Evolutionary conservation across 2,329 filamentous ascomycete species (phyloP).

Genomic region (Pseudogymnoascus sp.): DNA sequence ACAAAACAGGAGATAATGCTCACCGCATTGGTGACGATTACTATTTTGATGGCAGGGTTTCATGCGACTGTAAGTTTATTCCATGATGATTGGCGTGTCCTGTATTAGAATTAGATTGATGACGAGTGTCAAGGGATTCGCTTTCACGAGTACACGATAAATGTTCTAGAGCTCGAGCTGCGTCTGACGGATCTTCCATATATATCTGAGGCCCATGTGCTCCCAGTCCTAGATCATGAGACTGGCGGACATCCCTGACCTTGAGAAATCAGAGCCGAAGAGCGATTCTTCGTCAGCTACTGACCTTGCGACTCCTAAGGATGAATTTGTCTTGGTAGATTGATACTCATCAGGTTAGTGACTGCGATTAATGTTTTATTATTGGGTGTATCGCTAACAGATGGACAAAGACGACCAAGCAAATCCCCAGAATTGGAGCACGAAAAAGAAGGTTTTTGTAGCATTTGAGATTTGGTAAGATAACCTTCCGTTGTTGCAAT

Average conservation of each 20-base stretch:
- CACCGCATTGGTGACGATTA: too few species aligned
- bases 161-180: too few species aligned
- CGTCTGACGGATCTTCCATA: too few species aligned
- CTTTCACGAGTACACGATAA: too few species aligned
- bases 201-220: too few species aligned
- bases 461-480: conserved; percentile 20
- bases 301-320: conserved; percentile 22
- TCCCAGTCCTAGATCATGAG: too few species aligned
- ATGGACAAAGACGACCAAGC: conserved; percentile 19
- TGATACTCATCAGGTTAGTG: conserved; percentile 10
- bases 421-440: conserved; percentile 26
- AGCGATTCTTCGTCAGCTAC: neutral
- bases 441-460: conserved; percentile 12
- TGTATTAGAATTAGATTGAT: too few species aligned
- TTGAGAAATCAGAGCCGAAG: neutral
- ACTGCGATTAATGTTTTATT: neutral
- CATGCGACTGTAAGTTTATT: too few species aligned
- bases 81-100: too few species aligned
- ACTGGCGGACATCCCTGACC: conserved; percentile 20
- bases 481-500: conserved; percentile 8
- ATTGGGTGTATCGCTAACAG: neutral
- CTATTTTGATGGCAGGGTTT: too few species aligned
- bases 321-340: conserved; percentile 26
- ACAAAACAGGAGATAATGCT: too few species aligned
- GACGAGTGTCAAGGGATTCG: too few species aligned